phyloP scores from a whole-genome alignment of 225 moss, liverwort and hornwort genomes.

The Sphagnum tenellum region DNA sequence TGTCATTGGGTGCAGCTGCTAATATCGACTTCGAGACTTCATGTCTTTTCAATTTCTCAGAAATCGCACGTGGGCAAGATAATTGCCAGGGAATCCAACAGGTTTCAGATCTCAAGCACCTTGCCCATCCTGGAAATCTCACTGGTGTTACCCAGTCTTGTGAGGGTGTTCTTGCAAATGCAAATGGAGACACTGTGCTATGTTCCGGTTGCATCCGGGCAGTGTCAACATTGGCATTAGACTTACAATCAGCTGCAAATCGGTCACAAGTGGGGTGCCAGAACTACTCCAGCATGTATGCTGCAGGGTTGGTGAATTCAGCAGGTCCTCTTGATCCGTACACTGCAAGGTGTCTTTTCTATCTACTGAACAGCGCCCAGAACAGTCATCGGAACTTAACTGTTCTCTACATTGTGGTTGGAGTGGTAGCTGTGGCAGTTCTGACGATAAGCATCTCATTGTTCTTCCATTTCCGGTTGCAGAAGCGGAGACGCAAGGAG shows the following conservation, averaged over 20 bases:
- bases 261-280: slow-evolving; percentile 5
- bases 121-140: no score
- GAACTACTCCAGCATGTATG: slow-evolving; percentile 16
- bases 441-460: slow-evolving; percentile 8
- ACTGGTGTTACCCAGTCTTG: no score
- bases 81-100: no score
- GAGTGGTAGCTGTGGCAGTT: slow-evolving; percentile 10
- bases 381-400: neutral
- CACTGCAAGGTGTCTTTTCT: slow-evolving; percentile 34
- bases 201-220: no score
- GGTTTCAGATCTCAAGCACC: no score
- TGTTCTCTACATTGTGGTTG: slow-evolving; percentile 15
- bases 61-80: no score
- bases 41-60: no score
- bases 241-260: neutral
- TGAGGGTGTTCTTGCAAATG: no score
- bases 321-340: slow-evolving; percentile 34
- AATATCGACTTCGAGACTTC: neutral
- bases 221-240: no score
- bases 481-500: slow-evolving; percentile 12
- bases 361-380: slow-evolving; percentile 3
- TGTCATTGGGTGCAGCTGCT: slow-evolving; percentile 10
- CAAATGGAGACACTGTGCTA: no score
- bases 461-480: slow-evolving; percentile 8
- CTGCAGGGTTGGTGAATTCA: slow-evolving; percentile 28